A percentile compares a stretch with the other conserved stretches of the same genome.
phyloP scores from a whole-genome alignment of 1,284 basidiomycete species.

The Rhodotorula sp. region DNA sequence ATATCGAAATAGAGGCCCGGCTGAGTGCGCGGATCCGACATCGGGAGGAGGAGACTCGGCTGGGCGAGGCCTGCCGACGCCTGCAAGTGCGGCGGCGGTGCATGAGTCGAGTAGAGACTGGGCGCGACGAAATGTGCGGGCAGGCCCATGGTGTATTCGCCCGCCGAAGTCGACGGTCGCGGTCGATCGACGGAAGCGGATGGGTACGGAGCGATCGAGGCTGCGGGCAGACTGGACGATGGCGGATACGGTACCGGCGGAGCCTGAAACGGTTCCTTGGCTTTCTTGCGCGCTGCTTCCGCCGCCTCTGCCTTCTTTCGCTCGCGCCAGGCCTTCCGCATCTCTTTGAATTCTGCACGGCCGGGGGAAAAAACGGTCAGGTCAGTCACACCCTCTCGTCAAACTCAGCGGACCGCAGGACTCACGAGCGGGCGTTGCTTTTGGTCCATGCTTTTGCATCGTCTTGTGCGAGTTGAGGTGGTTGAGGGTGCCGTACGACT shows the following conservation, averaged over 20 bases:
- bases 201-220: not conserved
- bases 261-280: not conserved
- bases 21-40: too few species aligned
- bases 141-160: conserved; percentile 34
- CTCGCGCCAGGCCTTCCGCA: conserved; percentile 91
- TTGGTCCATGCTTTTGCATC: conserved; percentile 85
- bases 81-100: not conserved
- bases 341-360: conserved; percentile 86
- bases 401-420: conserved; percentile 28
- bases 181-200: conserved; percentile 11
- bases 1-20: not conserved
- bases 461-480: conserved; percentile 88
- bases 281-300: conserved; percentile 14
- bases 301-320: conserved; percentile 72
- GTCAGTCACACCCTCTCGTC: not conserved
- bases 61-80: not conserved
- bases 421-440: conserved; percentile 76
- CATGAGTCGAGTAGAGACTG: not conserved
- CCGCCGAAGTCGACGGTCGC: conserved; percentile 38
- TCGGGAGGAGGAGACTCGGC: too few species aligned
- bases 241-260: not conserved
- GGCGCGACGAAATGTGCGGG: conserved; percentile 28
- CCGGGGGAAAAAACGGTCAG: not conserved
- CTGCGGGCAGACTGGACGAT: not conserved
- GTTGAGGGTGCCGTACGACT: conserved; percentile 64